Evolutionary conservation across 805 yeast species (phyloP), one percentile per base, ranked within the genome.

Genomic region (Metschnikowia baotianmanensis): DNA sequence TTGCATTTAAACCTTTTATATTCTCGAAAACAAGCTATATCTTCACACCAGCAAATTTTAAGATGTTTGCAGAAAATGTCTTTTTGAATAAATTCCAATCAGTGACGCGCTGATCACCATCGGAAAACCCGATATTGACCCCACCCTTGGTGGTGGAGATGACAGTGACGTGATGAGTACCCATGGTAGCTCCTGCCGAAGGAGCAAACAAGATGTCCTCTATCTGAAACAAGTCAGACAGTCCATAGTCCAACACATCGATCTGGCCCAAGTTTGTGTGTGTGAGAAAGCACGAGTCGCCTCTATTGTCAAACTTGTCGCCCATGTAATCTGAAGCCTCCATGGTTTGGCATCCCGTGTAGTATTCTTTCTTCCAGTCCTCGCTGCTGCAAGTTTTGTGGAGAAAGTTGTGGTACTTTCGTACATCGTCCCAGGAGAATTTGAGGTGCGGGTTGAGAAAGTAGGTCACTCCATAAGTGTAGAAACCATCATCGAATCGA

Each of bases 401-500:
- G 17, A 43, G 29, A 11, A 40, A 35, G 18, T 38, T 27, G 34
- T 43, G 38, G 17, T 43, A 38, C 27, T 43, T 39, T 13, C 17
- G 23, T 9, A 43, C 43, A 13, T 29, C 32, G 10, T 35, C 38
- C 47, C 47, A 43, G 8, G 30, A 29, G 18, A 43, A 43, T 3
- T 36, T 13, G 16, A 34, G 24, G 12, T 21, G 26, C 4, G 43
- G 43, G 21, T 39, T 35, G 26, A 43, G 42, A 25, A 32, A 35
- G 19, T 36, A 43, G 2, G 42, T 23, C 10, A 24, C 34, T 3
- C 38, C 41, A 22, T 27, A 43, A 0, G 43, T 36, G 23, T 43
- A 43, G 17, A 43, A 39, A 6, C 47, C 47, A 18, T 39, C 47
- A 17, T 43, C 43, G 20, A 43, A 43, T 4, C 31, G 33, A 5